phyloP scores from a whole-genome alignment of 2,329 filamentous ascomycete genomes.

The Talaromyces sp. region DNA sequence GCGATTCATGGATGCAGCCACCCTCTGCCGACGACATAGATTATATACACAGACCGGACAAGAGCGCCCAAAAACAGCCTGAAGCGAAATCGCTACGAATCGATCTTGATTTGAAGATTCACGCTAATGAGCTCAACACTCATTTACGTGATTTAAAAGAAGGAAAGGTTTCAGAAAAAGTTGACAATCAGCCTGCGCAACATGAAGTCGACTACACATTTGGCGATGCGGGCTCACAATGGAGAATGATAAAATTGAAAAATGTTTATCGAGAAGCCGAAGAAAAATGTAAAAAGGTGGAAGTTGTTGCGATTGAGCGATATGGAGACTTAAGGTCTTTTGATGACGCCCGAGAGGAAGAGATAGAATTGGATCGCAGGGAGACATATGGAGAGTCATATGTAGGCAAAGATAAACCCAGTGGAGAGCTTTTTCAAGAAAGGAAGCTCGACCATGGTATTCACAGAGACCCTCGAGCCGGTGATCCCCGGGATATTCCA shows the following conservation, averaged over 20 bases:
- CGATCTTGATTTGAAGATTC: constrained; percentile 67
- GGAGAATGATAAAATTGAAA: constrained; percentile 94
- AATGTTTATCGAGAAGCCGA: constrained; percentile 77
- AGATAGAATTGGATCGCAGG: constrained; percentile 80
- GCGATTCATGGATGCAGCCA: constrained; percentile 94
- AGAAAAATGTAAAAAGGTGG: constrained; percentile 66
- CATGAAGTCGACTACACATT: constrained; percentile 76
- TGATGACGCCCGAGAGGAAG: constrained; percentile 89
- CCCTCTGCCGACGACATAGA: constrained; percentile 80
- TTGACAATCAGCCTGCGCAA: constrained; percentile 53
- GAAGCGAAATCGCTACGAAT: constrained; percentile 45
- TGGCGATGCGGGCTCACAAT: constrained; percentile 83
- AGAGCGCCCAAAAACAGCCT: constrained; percentile 44
- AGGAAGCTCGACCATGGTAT: constrained; percentile 61
- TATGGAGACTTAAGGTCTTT: constrained; percentile 81
- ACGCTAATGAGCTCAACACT: constrained; percentile 76
- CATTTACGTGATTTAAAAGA: constrained; percentile 62
- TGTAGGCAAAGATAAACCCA: constrained; percentile 78
- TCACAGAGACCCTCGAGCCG: constrained; percentile 34
- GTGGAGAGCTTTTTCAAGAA: constrained; percentile 79
- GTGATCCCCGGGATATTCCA: constrained; percentile 33
- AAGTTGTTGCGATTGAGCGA: constrained; percentile 77
- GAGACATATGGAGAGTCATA: constrained; percentile 82
- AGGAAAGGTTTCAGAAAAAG: constrained; percentile 53
- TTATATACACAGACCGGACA: constrained; percentile 63